phyloP scores from a whole-genome alignment of 371 early-diverging fungal species.

The Cokeromyces recurvatus region DNA sequence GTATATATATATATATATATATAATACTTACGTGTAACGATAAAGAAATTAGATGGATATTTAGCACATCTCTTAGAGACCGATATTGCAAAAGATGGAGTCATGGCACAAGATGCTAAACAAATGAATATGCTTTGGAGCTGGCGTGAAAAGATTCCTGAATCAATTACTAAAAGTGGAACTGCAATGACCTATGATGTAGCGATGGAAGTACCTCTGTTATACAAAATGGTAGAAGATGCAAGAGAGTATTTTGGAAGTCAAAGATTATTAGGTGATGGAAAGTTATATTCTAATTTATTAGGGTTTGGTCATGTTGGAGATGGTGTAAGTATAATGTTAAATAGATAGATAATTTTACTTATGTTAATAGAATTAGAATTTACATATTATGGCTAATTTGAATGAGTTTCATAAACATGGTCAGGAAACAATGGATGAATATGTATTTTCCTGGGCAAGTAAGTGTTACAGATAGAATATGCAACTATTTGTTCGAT shows the following conservation, averaged over 20 bases:
- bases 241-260: slow-evolving; percentile 51
- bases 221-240: slow-evolving; percentile 79
- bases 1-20: background rate
- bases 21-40: background rate
- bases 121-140: slow-evolving; percentile 34
- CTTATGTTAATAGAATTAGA: slow-evolving; percentile 69
- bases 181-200: slow-evolving; percentile 71
- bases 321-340: slow-evolving; percentile 51
- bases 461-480: slow-evolving; percentile 3
- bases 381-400: slow-evolving; percentile 88
- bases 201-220: slow-evolving; percentile 70
- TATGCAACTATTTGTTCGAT: no score
- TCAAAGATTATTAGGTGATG: slow-evolving; percentile 36
- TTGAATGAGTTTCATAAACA: slow-evolving; percentile 42
- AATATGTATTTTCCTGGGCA: slow-evolving; percentile 82
- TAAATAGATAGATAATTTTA: background rate
- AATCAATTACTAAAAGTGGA: slow-evolving; percentile 43
- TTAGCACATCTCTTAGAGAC: slow-evolving; percentile 50
- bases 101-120: slow-evolving; percentile 68
- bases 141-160: slow-evolving; percentile 36
- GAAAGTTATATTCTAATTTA: slow-evolving; percentile 37
- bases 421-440: slow-evolving; percentile 70
- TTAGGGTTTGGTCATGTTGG: slow-evolving; percentile 92
- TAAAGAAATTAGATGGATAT: slow-evolving; percentile 55
- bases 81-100: slow-evolving; percentile 65